Conservation (phyloP, 345 rosid species). For the Dipteronia dyeriana region DNA sequence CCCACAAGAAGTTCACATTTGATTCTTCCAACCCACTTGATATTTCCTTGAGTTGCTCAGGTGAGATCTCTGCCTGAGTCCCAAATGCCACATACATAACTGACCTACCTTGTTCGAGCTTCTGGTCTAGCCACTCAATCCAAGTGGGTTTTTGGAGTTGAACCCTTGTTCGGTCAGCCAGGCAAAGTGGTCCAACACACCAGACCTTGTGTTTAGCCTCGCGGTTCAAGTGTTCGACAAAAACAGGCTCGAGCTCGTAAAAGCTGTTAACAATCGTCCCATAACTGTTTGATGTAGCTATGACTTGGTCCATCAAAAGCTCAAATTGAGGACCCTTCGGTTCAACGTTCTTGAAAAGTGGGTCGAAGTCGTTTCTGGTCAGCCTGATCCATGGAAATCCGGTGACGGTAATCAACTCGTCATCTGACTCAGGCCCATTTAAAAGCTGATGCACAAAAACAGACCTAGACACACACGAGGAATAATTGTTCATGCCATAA, state of each 20-base stretch:
- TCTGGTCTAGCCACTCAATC: conserved; percentile 66
- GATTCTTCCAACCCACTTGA: conserved; percentile 63
- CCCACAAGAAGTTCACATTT: conserved; percentile 62
- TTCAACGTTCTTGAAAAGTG: neutral
- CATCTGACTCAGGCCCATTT: conserved; percentile 23
- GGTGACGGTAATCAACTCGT: conserved; percentile 49
- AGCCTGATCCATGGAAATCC: conserved; percentile 71
- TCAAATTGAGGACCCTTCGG: conserved; percentile 19
- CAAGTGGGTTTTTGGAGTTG: conserved; percentile 39
- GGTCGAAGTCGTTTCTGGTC: conserved; percentile 43
- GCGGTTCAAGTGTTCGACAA: conserved; percentile 39
- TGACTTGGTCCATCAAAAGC: conserved; percentile 10
- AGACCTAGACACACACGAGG: conserved; percentile 14
- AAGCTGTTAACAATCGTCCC: conserved; percentile 58
- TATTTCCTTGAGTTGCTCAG: conserved; percentile 53
- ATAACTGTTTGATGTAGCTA: conserved; percentile 28
- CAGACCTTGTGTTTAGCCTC: conserved; percentile 20
- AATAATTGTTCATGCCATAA: conserved; percentile 48
- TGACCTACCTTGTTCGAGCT: conserved; percentile 40
- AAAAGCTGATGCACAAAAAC: conserved; percentile 7
- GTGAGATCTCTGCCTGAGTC: conserved; percentile 63
- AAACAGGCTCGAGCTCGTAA: conserved; percentile 63
- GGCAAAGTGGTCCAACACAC: conserved; percentile 70
- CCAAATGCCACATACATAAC: conserved; percentile 85
- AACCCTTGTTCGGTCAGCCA: conserved; percentile 24